Evolutionary conservation across 2,329 filamentous ascomycete species (phyloP).

Genomic region (Plectosphaerella plurivora): DNA sequence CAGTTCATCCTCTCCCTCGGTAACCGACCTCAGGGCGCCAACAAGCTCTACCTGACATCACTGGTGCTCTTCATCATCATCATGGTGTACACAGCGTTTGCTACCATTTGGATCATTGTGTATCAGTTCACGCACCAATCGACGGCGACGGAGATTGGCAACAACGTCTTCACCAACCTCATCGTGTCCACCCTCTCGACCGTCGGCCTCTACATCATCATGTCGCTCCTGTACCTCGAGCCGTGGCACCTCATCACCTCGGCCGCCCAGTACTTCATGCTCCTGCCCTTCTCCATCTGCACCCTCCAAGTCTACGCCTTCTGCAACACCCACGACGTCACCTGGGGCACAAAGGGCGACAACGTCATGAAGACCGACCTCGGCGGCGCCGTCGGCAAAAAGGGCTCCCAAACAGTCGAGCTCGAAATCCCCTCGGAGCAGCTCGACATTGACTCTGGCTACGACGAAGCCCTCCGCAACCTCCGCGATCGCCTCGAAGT

Average conservation of each 20-base stretch:
- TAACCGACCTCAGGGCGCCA: constrained; percentile 91
- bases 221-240: constrained; percentile 94
- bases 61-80: constrained; percentile 91
- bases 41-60: constrained; percentile 80
- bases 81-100: constrained; percentile 94
- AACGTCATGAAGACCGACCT: constrained; percentile 92
- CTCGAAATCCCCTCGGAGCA: constrained; percentile 98
- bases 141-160: constrained; percentile 54
- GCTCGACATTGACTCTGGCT: constrained; percentile 95
- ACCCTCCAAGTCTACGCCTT: constrained; percentile 98
- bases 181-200: constrained; percentile 88
- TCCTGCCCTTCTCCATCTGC: constrained; percentile 92
- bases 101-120: constrained; percentile 82
- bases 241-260: constrained; percentile 99
- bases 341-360: constrained; percentile 97
- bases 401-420: constrained; percentile 69
- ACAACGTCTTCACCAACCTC: constrained; percentile 92
- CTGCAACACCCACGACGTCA: constrained; percentile 96
- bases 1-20: constrained; percentile 97
- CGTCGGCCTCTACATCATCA: constrained; percentile 89
- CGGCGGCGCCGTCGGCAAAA: constrained; percentile 75
- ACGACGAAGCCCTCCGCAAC: constrained; percentile 94
- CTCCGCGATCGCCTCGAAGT: constrained; percentile 91
- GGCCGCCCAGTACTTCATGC: constrained; percentile 83
- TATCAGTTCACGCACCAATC: constrained; percentile 60